A percentile compares a stretch with the other conserved stretches of the same genome.
Evolutionary conservation across 768 basidiomycete genomes (phyloP).

Genomic region (Chiua virens): DNA sequence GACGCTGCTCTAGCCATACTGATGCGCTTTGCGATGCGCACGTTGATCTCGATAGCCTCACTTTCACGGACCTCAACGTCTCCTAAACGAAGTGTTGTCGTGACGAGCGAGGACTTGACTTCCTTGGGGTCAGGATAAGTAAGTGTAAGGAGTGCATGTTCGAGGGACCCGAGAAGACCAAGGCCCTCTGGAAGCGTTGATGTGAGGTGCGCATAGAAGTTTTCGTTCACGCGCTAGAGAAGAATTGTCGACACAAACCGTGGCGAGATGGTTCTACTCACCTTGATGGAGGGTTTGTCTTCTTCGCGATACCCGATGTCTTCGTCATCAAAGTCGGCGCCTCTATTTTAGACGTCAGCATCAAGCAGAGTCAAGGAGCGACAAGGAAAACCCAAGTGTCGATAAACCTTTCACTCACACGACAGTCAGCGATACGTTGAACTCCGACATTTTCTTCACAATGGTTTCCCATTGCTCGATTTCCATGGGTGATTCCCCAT

Average conservation of each 20-base stretch:
- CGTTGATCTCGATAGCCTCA: slow-evolving; percentile 71
- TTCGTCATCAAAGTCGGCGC: slow-evolving; percentile 85
- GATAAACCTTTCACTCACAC: slow-evolving; percentile 50
- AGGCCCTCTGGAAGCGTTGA: slow-evolving; percentile 32
- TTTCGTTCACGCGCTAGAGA: slow-evolving; percentile 68
- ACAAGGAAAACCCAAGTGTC: not conserved
- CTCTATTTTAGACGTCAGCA: slow-evolving; percentile 45
- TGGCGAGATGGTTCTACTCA: slow-evolving; percentile 27
- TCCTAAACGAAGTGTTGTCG: slow-evolving; percentile 75
- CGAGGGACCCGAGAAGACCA: slow-evolving; percentile 32
- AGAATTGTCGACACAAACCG: not conserved
- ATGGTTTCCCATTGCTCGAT: slow-evolving; percentile 75
- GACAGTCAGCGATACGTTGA: slow-evolving; percentile 61
- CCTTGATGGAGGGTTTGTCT: slow-evolving; percentile 74
- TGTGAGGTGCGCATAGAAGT: slow-evolving; percentile 57
- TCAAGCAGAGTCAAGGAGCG: not conserved
- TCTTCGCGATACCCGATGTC: slow-evolving; percentile 61
- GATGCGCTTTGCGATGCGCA: slow-evolving; percentile 82
- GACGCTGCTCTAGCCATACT: slow-evolving; percentile 64
- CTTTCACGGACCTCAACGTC: slow-evolving; percentile 63
- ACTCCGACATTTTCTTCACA: slow-evolving; percentile 58
- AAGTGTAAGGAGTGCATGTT: slow-evolving; percentile 27
- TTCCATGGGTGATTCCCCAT: slow-evolving; percentile 76
- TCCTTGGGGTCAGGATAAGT: slow-evolving; percentile 59
- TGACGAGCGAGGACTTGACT: slow-evolving; percentile 63